These are phyloP conservation scores for Colletotrichum magnum DNA, from an alignment of 2,329 filamentous ascomycete genomes.

Conservation along the genomic window DNA sequence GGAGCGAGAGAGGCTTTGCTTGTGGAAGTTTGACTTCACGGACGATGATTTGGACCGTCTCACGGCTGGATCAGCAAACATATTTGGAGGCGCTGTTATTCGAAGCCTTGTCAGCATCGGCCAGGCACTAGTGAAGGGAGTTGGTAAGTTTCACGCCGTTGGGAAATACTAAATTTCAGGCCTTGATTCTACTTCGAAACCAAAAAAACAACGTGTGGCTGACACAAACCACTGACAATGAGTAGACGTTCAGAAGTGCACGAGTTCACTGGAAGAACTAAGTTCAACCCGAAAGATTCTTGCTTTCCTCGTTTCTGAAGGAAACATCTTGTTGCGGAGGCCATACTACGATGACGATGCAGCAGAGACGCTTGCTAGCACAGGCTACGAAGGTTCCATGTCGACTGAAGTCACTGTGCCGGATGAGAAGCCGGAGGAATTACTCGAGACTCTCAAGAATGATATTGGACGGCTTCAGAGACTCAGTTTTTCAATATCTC, in stretches of 20 bases:
- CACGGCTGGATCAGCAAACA: not conserved
- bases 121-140: not conserved
- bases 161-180: not conserved
- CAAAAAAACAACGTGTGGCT: not conserved
- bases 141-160: not conserved
- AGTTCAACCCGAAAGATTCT: not conserved
- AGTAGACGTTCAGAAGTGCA: not conserved
- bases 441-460: not conserved
- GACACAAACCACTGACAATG: not conserved
- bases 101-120: not conserved
- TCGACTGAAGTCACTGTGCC: not conserved
- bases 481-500: conserved; percentile 2
- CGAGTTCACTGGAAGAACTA: not conserved
- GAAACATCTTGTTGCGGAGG: not conserved
- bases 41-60: conserved; percentile 1
- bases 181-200: not conserved
- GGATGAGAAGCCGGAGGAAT: not conserved
- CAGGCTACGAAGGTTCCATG: not conserved
- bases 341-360: conserved; percentile 2
- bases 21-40: conserved; percentile 12
- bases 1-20: not conserved
- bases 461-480: conserved; percentile 5
- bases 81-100: conserved; percentile 1
- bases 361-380: conserved; percentile 4
- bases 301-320: not conserved